A percentile compares a stretch with the other conserved stretches of the same genome.
These are phyloP conservation scores for Aspergillus biplanus DNA, from an alignment of 495 filamentous ascomycete genomes.

Conservation along the genomic window DNA sequence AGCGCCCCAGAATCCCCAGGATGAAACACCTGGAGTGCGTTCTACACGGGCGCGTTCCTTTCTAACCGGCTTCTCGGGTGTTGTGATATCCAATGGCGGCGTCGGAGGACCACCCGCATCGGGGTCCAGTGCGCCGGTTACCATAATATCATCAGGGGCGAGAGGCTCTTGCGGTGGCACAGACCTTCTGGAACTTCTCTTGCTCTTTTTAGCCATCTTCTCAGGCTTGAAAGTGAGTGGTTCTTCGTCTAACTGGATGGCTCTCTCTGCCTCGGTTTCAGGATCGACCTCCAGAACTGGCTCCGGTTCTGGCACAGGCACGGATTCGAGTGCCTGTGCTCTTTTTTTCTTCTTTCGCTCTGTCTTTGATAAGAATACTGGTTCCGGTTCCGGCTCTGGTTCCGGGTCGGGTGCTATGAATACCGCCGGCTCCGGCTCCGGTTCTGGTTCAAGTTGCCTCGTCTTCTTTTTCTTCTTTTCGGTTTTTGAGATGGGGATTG, in stretches of 20 bases:
- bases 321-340: slow-evolving; percentile 17
- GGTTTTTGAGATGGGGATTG: slow-evolving; percentile 13
- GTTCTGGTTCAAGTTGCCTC: slow-evolving; percentile 23
- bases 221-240: slow-evolving; percentile 24
- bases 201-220: slow-evolving; percentile 29
- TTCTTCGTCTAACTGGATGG: slow-evolving; percentile 14
- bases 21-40: slow-evolving; percentile 46
- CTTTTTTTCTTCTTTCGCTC: slow-evolving; percentile 21
- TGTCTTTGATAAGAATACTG: slow-evolving; percentile 12
- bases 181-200: slow-evolving; percentile 20
- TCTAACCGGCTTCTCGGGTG: slow-evolving; percentile 51
- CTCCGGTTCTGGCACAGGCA: slow-evolving; percentile 3
- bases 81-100: slow-evolving; percentile 55
- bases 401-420: slow-evolving; percentile 12
- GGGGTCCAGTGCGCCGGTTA: slow-evolving; percentile 22
- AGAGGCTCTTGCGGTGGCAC: slow-evolving; percentile 20
- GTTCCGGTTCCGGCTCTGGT: slow-evolving; percentile 28
- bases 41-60: slow-evolving; percentile 64
- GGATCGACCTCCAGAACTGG: slow-evolving; percentile 12
- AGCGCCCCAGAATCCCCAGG: slow-evolving; percentile 65
- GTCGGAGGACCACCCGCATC: slow-evolving; percentile 49
- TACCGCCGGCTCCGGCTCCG: slow-evolving; percentile 26
- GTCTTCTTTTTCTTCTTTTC: slow-evolving; percentile 26
- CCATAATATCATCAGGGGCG: slow-evolving; percentile 23
- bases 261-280: slow-evolving; percentile 11